phyloP scores from a whole-genome alignment of 768 basidiomycete species.

The Auricularia auricula-judae region DNA sequence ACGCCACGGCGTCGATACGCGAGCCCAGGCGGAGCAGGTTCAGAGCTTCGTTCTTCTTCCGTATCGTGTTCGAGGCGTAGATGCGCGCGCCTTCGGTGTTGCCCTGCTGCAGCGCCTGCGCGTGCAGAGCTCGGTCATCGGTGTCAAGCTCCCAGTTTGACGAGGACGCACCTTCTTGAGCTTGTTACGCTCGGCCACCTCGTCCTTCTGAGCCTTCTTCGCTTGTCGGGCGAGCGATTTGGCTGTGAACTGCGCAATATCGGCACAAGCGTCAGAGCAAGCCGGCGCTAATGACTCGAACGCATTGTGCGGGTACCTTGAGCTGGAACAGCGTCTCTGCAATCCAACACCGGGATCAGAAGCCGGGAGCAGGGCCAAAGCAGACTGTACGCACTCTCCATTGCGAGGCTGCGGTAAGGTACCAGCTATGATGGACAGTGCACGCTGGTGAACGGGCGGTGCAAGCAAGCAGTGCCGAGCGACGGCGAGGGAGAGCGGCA shows the following conservation, averaged over 20 bases:
- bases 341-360: slow-evolving; percentile 19
- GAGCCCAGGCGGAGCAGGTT: slow-evolving; percentile 85
- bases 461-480: no score
- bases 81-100: slow-evolving; percentile 96
- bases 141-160: no score
- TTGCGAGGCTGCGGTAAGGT: slow-evolving; percentile 9
- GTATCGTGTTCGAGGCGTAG: slow-evolving; percentile 95
- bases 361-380: not conserved
- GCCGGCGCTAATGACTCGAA: slow-evolving; percentile 1
- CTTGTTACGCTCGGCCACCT: slow-evolving; percentile 74
- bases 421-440: not conserved
- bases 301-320: slow-evolving; percentile 47
- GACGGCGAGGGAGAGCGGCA: no score
- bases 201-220: slow-evolving; percentile 96
- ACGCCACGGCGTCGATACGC: slow-evolving; percentile 93
- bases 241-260: slow-evolving; percentile 73
- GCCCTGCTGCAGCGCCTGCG: slow-evolving; percentile 86
- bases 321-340: slow-evolving; percentile 97
- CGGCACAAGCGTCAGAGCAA: slow-evolving; percentile 7
- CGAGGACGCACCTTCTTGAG: slow-evolving; percentile 71
- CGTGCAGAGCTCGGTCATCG: not conserved
- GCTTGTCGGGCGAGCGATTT: slow-evolving; percentile 92
- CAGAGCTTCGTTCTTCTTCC: slow-evolving; percentile 92
- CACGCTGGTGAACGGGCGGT: no score
- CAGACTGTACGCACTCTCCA: slow-evolving; percentile 22